Base-by-base conservation (phyloP, 176 grass and related monocot genomes). In the Luzula sylvatica region DNA sequence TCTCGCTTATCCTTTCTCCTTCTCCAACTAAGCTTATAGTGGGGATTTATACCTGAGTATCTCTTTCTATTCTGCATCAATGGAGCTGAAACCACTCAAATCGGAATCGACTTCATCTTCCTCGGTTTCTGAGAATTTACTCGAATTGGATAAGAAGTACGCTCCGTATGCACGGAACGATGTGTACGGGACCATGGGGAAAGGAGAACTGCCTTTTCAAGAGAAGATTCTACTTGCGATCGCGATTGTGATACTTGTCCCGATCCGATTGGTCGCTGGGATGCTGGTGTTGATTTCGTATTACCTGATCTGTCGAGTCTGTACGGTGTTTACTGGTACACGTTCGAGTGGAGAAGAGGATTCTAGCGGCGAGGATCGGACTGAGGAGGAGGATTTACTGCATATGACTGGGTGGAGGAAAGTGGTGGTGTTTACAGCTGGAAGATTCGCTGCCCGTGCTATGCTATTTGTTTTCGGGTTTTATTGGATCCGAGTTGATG, bases 381-480 rank as follows among this genome's bases (percentile, higher is more conserved):
- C 55, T 39, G 72, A 49, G 2, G 74, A 57, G 58, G 82, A 80
- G 3, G 64, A 82, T 50, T 74, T 83, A 47, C 65, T 77, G 19
- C 71, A 78, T 35, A 75, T 94, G 39, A 23, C 32, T 0, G 83
- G 72, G 2, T 87, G 75, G 83, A 83, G 82, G 63, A 78, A 72
- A 53, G 41, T 53, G 5, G 42, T 21, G 3, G 65, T 83, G 8
- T 68, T 94, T 15, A 55, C 78, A 30, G 78, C 75, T 4, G 88
- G 82, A 26, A 59, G 78, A 15, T 56, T 65, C 29, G 60, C 69
- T 26, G 21, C 88, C 8, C 75, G 89, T 13, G 61, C 69, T 32
- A 84, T 95, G 83, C n/a, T 95, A 43, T 88, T 95, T 38, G 73
- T 83, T 28, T 88, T 95, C 9, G 89, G 89, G 2, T 95, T 95